A percentile compares a stretch with the other conserved stretches of the same genome.
These are phyloP conservation scores for Fusarium stilboides DNA, from an alignment of 2,329 filamentous ascomycete genomes.

Conservation along the genomic window DNA sequence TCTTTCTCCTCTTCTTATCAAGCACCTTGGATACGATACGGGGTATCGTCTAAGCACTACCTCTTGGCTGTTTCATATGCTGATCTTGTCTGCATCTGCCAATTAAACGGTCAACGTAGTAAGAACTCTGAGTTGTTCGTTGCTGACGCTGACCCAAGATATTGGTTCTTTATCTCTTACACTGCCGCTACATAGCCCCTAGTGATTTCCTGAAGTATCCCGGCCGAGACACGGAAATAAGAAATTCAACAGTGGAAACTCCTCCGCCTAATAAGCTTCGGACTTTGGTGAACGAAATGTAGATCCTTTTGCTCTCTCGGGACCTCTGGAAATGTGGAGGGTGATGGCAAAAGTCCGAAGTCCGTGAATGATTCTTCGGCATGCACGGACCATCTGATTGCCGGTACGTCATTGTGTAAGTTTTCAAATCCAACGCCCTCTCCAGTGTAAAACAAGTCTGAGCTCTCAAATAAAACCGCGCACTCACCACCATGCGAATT, in stretches of 20 bases:
- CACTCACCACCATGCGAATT: slow-evolving; percentile 43
- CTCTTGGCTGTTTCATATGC: slow-evolving; percentile 13
- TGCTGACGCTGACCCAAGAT: slow-evolving; percentile 16
- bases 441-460: slow-evolving; percentile 24
- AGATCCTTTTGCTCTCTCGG: slow-evolving; percentile 24
- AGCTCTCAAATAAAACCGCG: slow-evolving; percentile 22
- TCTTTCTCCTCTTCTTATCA: slow-evolving; percentile 5
- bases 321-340: slow-evolving; percentile 5
- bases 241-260: neutral
- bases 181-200: slow-evolving; percentile 2
- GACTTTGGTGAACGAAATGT: slow-evolving; percentile 7
- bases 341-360: slow-evolving; percentile 33
- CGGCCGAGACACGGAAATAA: slow-evolving; percentile 19
- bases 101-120: neutral
- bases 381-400: slow-evolving; percentile 38
- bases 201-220: neutral
- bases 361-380: slow-evolving; percentile 18
- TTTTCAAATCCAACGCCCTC: slow-evolving; percentile 38
- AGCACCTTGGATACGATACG: slow-evolving; percentile 5
- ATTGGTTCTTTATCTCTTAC: slow-evolving; percentile 3
- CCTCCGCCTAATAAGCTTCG: slow-evolving; percentile 19
- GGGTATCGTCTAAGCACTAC: slow-evolving; percentile 24
- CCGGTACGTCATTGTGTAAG: slow-evolving; percentile 46
- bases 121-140: neutral
- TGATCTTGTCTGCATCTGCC: slow-evolving; percentile 17